Evolutionary conservation across 441 rosid genomes (phyloP), one percentile per base, ranked within the genome.

Genomic region (Eruca vesicaria): DNA sequence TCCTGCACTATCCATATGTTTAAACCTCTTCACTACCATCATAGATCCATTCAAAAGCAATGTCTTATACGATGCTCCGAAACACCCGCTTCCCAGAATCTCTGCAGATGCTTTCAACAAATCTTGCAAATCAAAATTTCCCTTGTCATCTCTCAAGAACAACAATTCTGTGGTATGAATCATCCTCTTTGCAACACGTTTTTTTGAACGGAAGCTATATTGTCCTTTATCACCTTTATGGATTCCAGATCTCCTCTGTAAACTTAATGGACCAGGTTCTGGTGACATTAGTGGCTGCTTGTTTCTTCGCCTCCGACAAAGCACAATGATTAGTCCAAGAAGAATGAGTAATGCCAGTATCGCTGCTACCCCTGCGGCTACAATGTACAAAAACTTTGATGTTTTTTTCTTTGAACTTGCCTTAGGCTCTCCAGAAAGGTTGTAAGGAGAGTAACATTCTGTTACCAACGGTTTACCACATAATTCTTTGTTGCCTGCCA

Each of bases 401-500:
- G 75, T 52, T 55, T 18, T 43, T 43, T 56, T 55, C 33, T 56
- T 63, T 23, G 63, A 18, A 28, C 26, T 56, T 26, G 1, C 4
- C 2, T 29, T 56, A 1, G 71, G 61, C 19, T 29, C 32, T 5
- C 36, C 16, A 23, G 78, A 63, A 32, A 55, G 4, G 26, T 16
- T 33, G 66, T 65, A 18, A 58, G 75, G 58, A 55, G 77, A 48
- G 48, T 33, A 31, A 58, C 97, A 90, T 7, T 71, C 14, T 0
- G 33, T 63, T 0, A 52, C 61, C 75, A 91, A 57, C 53, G 97
- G 96, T 20, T 64, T 56, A 45, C 91, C 94, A 45, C 98, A 89
- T 43, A 94, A 70, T 31, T 74, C 92, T 58, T 84, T 76, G 78
- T 92, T 94, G 9, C 93, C 98, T 93, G 79, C 31, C 18, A 43